Base-by-base conservation (phyloP, 352 stramenopile genomes). In the Plasmopara muralis region DNA sequence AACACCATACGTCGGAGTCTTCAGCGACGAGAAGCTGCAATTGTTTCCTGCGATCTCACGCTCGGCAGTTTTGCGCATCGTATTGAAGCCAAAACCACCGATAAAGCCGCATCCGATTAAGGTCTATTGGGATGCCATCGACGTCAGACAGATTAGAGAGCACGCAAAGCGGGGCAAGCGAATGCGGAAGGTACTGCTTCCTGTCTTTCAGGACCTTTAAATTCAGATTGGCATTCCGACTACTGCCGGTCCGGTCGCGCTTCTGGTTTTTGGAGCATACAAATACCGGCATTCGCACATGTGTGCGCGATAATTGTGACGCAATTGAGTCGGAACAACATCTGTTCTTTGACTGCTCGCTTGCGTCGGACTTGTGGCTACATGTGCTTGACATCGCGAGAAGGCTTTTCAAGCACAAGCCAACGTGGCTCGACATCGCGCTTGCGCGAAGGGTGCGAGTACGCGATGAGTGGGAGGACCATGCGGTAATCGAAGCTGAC, bases 261-360 rank as follows among this genome's bases (percentile, higher is more conserved):
- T 54, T 54, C 30, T 54, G 48, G 48, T 54, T 54, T 14, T n/a
- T 54, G 12, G 25, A 43, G 18, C n/a, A 34, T 7, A 5, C 14
- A 6, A 14, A 41, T 6, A 5, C 35, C 6, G 6, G 35, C 35
- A 41, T 41, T 6, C 6, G 4, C 6, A n/a, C 6, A 6, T 41
- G 35, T 10, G 35, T 41, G 6, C 35, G 35, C 5, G 5, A 41
- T 10, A 10, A 10, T 5, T 41, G 35, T 15, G 12, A 41, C 14
- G 12, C 35, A 6, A n/a, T 41, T 41, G 35, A 41, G 12, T n/a
- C 35, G 35, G 35, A 41, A 15, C 9, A 46, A 45, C 47, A 53
- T 9, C 39, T 53, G 35, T 53, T 46, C 47, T 53, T 53, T 13
- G 47, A 53, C 10, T 53, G 47, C 37, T 30, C 47, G n/a, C 47